Evolutionary conservation across 1,139 yeast genomes (phyloP).

Genomic region (Kluyveromyces sp.): DNA sequence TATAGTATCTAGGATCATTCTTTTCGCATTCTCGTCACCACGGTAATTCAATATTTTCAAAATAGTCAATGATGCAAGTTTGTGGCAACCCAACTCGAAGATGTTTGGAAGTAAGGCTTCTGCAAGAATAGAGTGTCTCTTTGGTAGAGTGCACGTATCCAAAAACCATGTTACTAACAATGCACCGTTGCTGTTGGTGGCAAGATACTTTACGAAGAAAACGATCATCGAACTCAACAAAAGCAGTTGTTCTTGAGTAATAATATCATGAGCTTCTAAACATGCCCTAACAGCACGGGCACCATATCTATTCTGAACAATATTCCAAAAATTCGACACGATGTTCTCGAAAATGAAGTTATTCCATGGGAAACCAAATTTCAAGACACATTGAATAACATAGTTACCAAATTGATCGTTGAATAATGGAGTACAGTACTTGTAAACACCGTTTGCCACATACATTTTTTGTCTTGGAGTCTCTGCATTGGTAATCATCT

Average conservation of each 20-base stretch:
- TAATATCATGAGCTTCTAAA: conserved; percentile 59
- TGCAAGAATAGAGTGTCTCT: conserved; percentile 49
- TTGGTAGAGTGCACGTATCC: conserved; percentile 69
- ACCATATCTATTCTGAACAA: conserved; percentile 87
- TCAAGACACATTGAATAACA: conserved; percentile 88
- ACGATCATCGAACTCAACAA: conserved; percentile 77
- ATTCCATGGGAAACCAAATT: conserved; percentile 81
- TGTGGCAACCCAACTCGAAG: conserved; percentile 67
- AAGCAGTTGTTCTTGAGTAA: conserved; percentile 59
- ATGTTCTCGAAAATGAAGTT: conserved; percentile 85
- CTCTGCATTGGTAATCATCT: conserved; percentile 71
- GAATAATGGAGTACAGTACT: conserved; percentile 78
- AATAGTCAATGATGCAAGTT: conserved; percentile 76
- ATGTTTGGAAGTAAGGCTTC: conserved; percentile 56
- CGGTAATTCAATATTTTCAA: conserved; percentile 70
- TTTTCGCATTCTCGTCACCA: conserved; percentile 55
- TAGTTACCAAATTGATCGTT: conserved; percentile 96
- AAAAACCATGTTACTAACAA: conserved; percentile 87
- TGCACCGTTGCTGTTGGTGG: conserved; percentile 82
- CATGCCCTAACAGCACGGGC: conserved; percentile 93
- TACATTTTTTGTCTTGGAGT: conserved; percentile 62
- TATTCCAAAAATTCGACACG: conserved; percentile 68
- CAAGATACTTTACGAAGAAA: conserved; percentile 70
- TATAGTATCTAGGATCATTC: conserved; percentile 51
- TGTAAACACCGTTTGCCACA: conserved; percentile 65